A percentile compares a stretch with the other conserved stretches of the same genome.
phyloP scores from a whole-genome alignment of 352 stramenopile species.

The Globisporangium paroecandrum region DNA sequence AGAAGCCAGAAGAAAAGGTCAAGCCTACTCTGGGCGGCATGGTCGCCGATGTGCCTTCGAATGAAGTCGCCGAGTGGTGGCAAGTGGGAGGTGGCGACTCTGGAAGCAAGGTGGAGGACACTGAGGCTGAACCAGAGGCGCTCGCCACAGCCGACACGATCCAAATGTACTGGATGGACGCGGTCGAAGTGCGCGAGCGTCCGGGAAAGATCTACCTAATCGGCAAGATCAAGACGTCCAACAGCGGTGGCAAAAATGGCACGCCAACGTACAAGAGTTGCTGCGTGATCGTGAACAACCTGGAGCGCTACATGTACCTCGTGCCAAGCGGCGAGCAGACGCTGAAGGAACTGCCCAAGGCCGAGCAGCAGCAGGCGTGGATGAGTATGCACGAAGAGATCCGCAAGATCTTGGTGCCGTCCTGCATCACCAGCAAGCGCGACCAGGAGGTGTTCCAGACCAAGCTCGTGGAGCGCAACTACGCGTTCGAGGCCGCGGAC shows the following conservation, averaged over 20 bases:
- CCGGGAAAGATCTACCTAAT: conserved; percentile 97
- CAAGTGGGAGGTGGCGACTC: conserved; percentile 34
- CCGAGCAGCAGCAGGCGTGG: conserved; percentile 85
- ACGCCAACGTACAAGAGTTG: conserved; percentile 88
- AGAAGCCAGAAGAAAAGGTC: conserved; percentile 20
- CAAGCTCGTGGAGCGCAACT: conserved; percentile 95
- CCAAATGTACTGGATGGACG: conserved; percentile 98
- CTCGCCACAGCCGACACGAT: conserved; percentile 63
- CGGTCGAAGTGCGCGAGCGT: conserved; percentile 91
- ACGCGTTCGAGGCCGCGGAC: conserved; percentile 96
- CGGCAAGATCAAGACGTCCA: conserved; percentile 89
- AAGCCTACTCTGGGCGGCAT: not conserved
- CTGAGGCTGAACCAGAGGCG: conserved; percentile 30
- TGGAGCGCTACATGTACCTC: conserved; percentile 96
- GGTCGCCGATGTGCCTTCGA: conserved; percentile 65
- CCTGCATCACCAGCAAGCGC: conserved; percentile 65
- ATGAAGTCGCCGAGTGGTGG: conserved; percentile 87
- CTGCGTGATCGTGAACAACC: conserved; percentile 95
- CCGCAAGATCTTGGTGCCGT: conserved; percentile 86
- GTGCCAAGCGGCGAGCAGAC: conserved; percentile 43
- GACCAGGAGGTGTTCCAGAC: conserved; percentile 89
- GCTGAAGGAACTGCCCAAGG: conserved; percentile 87
- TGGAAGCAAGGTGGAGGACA: conserved; percentile 23
- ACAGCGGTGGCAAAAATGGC: conserved; percentile 22
- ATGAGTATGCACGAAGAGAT: conserved; percentile 90